Percentiles rank a stretch among this genome's conserved stretches.
phyloP scores from a whole-genome alignment of 805 yeast genomes.

The Teunomyces kruisii region DNA sequence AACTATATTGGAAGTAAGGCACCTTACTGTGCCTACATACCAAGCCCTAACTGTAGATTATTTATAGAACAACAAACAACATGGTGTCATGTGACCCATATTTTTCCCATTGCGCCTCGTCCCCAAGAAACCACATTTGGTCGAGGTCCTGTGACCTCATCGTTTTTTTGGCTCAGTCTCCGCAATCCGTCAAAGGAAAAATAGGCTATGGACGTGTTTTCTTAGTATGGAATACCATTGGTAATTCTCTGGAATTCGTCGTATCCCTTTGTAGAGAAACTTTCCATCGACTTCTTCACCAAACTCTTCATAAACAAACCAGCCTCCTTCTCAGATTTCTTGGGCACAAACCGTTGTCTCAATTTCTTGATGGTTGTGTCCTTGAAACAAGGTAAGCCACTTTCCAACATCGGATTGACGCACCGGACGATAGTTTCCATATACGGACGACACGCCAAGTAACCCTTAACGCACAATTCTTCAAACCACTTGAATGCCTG shows the following conservation, averaged over 20 bases:
- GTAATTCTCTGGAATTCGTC: constrained; percentile 97
- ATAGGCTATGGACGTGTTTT: background rate
- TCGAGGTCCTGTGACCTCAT: background rate
- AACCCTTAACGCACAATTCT: constrained; percentile 91
- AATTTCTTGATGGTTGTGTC: constrained; percentile 80
- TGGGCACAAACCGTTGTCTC: constrained; percentile 75
- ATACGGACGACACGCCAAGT: constrained; percentile 82
- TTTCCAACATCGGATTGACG: constrained; percentile 89
- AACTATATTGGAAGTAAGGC: too few relatives aligned
- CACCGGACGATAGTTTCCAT: constrained; percentile 82
- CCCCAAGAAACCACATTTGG: background rate
- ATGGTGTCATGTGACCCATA: background rate
- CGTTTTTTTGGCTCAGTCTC: background rate
- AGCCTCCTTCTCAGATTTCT: constrained; percentile 82
- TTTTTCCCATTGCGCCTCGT: background rate
- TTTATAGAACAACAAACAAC: background rate
- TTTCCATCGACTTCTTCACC: constrained; percentile 79
- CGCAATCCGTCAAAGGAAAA: background rate
- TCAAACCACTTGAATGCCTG: constrained; percentile 93
- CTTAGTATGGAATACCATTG: constrained; percentile 93
- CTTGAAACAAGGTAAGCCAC: constrained; percentile 96
- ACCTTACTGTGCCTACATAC: constrained; percentile 3
- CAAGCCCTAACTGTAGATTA: background rate
- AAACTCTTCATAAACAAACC: constrained; percentile 72
- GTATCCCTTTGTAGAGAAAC: constrained; percentile 88